Conservation (phyloP, 2,329 filamentous ascomycete species). For the Pyrenochaeta sp. region DNA sequence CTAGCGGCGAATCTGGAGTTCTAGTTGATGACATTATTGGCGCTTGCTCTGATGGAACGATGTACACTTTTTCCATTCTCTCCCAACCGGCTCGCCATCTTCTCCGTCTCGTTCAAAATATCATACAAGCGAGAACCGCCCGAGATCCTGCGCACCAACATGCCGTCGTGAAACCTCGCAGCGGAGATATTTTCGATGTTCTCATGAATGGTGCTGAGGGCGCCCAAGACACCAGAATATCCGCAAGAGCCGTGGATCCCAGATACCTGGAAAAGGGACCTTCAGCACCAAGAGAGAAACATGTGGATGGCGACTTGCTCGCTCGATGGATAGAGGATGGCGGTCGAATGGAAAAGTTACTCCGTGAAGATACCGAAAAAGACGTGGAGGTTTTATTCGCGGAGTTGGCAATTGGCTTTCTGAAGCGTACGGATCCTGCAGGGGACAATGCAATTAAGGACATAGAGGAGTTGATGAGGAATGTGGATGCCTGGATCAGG, state of each 20-base stretch:
- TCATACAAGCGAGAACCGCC: slow-evolving; percentile 50
- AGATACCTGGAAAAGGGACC: slow-evolving; percentile 19
- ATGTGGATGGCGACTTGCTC: slow-evolving; percentile 54
- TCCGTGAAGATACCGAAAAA: slow-evolving; percentile 20
- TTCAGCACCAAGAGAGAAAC: slow-evolving; percentile 33
- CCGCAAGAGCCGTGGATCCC: slow-evolving; percentile 36
- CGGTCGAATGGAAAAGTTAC: slow-evolving; percentile 22
- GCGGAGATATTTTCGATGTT: slow-evolving; percentile 26
- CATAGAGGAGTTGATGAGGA: slow-evolving; percentile 15
- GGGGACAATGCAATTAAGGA: slow-evolving; percentile 20
- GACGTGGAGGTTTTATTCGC: slow-evolving; percentile 29
- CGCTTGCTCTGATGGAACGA: slow-evolving; percentile 59
- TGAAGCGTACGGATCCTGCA: slow-evolving; percentile 18
- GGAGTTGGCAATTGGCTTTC: slow-evolving; percentile 30
- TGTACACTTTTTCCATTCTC: slow-evolving; percentile 70
- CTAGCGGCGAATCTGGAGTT: slow-evolving; percentile 41
- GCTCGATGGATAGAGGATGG: slow-evolving; percentile 36
- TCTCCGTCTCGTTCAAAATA: slow-evolving; percentile 75
- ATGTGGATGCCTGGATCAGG: slow-evolving; percentile 27
- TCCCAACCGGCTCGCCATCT: slow-evolving; percentile 69
- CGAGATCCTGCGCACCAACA: slow-evolving; percentile 20
- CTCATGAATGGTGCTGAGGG: slow-evolving; percentile 34
- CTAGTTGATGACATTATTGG: slow-evolving; percentile 58
- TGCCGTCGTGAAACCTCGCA: slow-evolving; percentile 17
- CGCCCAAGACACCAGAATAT: slow-evolving; percentile 23